Base-by-base conservation (phyloP, 208 protist species). In the Paratrypanosoma confusum region DNA sequence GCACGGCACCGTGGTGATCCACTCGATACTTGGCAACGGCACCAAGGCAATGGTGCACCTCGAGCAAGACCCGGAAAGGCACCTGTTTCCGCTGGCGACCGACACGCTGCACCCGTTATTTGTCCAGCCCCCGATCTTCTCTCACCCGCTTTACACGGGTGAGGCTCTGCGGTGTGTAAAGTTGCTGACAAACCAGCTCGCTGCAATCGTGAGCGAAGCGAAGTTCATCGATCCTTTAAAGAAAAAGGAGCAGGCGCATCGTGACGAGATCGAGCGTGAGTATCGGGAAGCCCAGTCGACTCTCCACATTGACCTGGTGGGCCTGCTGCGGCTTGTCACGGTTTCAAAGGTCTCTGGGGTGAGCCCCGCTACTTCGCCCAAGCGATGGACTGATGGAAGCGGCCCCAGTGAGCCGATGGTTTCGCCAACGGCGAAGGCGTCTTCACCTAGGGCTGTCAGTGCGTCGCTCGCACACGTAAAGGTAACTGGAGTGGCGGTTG, bases 1-100 rank as follows among this genome's bases (percentile, higher is more conserved):
- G 38, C 82, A 75, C 42, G 85, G 85, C 14, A 65, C 77, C 23
- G 78, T 93, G 2, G 68, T 90, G 3, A 71, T 93, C 16, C 50
- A 81, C 48, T 61, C 70, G 22, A 60, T 93, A 5, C 76, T 74
- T 17, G 69, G 86, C 35, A 53, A 82, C 6, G 57, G 56, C 1
- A 62, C 53, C 10, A 83, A 80, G 32, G 78, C 76, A 34, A 60
- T 84, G 2, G 78, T 90, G 21, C 71, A 75, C 50, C 53, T 85
- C 17, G 80, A 73, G 29, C 73, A 56, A 11, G 84, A 93, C 54
- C 62, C 72, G 22, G 68, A 85, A 21, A 69, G 63, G 57, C 77
- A 62, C 8, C 57, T 90, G 20, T 80, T 93, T 34, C 25, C 61
- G 16, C 75, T 86, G 27, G 46, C 69, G 13, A 58, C 68, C 28